Base-by-base conservation (phyloP, 2,329 filamentous ascomycete species). In the Botryotinia narcissicola region DNA sequence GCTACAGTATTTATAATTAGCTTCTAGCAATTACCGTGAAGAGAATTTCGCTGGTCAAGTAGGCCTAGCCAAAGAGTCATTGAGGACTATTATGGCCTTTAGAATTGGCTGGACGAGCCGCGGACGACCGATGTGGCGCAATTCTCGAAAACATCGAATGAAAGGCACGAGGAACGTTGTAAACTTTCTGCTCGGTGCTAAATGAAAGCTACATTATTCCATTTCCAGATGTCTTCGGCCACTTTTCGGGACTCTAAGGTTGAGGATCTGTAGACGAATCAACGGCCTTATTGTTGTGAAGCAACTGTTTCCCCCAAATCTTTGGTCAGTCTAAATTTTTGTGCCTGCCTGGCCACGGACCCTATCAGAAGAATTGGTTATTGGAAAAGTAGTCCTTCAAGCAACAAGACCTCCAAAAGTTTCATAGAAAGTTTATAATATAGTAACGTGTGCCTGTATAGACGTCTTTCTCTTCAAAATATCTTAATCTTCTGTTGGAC, bases 101-200 rank as follows among this genome's bases (percentile, higher is more conserved):
- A 0, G 7, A 29, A 7, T n/a, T 1, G 14, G n/a, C 18, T 63
- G 12, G 22, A 6, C 20, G 4, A 63, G 25, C 3, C 0, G 18
- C 7, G 14, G 4, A 63, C 9, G 4, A 20, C 20, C 6, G 3
- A 29, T 20, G 37, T 10, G 9, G 22, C 37, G 8, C 60, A 42
- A 7, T 9, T 20, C 29, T 29, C 8, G 16, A 29, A 18, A 3
- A 42, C 20, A n/a, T 25, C n/a, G 20, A 25, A n/a, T n/a, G 37
- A 40, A 42, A 62, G 25, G 1, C 25, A 63, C 20, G 25, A 5
- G 4, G 22, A 16, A n/a, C 25, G 10, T 29, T 29, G 8, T n/a
- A 42, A n/a, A 29, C 10, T 29, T 42, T 6, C 16, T 20, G 1
- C 16, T 29, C 16, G 40, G 5, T 42, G 22, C 4, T 29, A 4